phyloP scores from a whole-genome alignment of 129 eudicot species.

The Saposhnikovia divaricata region DNA sequence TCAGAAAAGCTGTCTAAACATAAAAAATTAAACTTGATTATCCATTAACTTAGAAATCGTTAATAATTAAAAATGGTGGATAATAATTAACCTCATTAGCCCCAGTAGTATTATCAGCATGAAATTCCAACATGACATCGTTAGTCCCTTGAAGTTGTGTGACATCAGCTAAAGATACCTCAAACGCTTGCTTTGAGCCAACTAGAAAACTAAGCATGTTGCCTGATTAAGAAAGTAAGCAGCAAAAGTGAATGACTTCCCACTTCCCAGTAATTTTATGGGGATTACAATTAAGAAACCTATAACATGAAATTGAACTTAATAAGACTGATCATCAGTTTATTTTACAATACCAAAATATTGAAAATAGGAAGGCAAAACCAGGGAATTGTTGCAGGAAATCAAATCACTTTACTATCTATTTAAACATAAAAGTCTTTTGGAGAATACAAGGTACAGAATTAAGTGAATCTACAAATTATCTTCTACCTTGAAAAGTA shows the following conservation, averaged over 20 bases:
- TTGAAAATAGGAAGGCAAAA: neutral
- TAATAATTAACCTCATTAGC: conserved; percentile 70
- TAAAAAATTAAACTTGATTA: neutral
- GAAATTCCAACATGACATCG: conserved; percentile 95
- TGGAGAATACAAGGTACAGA: neutral
- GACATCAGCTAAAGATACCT: conserved; percentile 91
- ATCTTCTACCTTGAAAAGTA: neutral
- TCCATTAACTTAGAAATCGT: neutral
- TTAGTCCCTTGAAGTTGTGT: conserved; percentile 91
- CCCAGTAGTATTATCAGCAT: conserved; percentile 87
- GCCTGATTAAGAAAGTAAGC: conserved; percentile 30
- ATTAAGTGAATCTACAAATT: neutral
- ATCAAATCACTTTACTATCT: neutral
- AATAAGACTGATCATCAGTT: neutral
- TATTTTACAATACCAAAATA: neutral
- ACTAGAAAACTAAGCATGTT: conserved; percentile 77
- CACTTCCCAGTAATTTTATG: neutral
- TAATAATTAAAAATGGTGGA: too few species aligned
- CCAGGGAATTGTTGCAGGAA: neutral
- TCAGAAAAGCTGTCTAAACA: neutral
- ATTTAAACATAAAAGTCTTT: neutral
- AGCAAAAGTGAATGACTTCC: neutral
- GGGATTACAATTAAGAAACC: neutral
- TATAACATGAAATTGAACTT: too few species aligned
- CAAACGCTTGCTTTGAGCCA: conserved; percentile 85